phyloP scores from a whole-genome alignment of 345 rosid genomes.

The Corymbia maculata region DNA sequence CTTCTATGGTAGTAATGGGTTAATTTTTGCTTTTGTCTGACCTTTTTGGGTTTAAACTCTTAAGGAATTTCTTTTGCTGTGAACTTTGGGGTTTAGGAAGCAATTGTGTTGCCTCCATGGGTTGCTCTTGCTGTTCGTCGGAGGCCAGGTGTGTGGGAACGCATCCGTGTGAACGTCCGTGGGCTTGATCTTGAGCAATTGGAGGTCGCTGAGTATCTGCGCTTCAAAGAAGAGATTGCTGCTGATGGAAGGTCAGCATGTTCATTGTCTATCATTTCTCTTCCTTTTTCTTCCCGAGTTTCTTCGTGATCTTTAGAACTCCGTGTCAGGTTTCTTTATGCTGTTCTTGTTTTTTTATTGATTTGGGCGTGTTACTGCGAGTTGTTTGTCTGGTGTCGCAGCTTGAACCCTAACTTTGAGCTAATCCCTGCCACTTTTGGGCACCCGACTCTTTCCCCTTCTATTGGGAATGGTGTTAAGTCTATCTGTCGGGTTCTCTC shows the following conservation, averaged over 20 bases:
- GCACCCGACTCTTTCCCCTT: constrained; percentile 67
- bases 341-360: background rate
- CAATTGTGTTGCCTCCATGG: constrained; percentile 78
- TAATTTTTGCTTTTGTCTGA: background rate
- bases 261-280: background rate
- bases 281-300: too few relatives aligned
- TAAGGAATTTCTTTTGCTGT: constrained; percentile 26
- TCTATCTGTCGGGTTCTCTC: constrained; percentile 84
- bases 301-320: background rate
- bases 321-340: background rate
- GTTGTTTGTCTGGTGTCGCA: background rate
- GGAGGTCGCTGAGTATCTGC: background rate
- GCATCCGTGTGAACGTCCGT: constrained; percentile 61
- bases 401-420: constrained; percentile 65
- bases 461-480: constrained; percentile 82
- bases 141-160: constrained; percentile 92
- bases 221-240: too few relatives aligned
- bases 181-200: constrained; percentile 71
- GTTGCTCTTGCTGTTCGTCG: constrained; percentile 86
- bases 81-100: constrained; percentile 39
- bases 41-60: background rate
- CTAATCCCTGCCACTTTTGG: constrained; percentile 67
- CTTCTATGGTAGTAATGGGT: background rate
- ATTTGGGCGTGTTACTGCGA: background rate
- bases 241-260: constrained; percentile 52